Evolutionary conservation across 1,284 basidiomycete species (phyloP), one percentile per base, ranked within the genome.

Genomic region (Gastroboletus turbinatus): DNA sequence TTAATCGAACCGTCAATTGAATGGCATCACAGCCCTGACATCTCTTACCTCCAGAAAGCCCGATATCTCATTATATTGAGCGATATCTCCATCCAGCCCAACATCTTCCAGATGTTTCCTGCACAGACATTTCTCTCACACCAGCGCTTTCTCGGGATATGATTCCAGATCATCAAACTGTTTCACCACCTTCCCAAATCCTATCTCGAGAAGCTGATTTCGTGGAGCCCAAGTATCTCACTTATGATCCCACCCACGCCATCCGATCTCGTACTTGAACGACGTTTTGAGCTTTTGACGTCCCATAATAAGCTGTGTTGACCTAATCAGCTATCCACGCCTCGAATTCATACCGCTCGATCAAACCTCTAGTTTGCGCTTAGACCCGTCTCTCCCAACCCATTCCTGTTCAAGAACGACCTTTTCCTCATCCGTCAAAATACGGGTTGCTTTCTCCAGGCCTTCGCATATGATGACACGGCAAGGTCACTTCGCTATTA

Each of bases 131-230:
- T 67, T 97, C 94, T 53, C 92, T 86, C 51, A 86, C 78, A 56
- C 94, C 95, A 50, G 94, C 93, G 63, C 94, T 92, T 75, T 97
- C 94, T 70, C 97, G 78, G 19, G 95, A 94, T 17, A n/a, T n/a
- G 95, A 90, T 75, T 98, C 96, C 30, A 98, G 84, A 76, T 99
- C 97, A 73, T 99, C 96, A 67, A 98, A 98, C 70, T 96, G 94
- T 66, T 94, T 90, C 9, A 98, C 84, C 45, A 97, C 73, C 78
- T 98, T 99, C 58, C 51, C 61, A 78, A 96, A 98, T 19, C 96
- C 96, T 71, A 96, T 94, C 62, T 84, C 81, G 40, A 98, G 73
- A 39, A 99, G 80, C 42, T 94, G 87, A 45, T 98, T 96, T 48
- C 96, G 90, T 14, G 93, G 83, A 50, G 99, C 82, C 94, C 95